These are phyloP conservation scores for Inga leiocalycina DNA, from an alignment of 306 rosid genomes.

Conservation along the genomic window DNA sequence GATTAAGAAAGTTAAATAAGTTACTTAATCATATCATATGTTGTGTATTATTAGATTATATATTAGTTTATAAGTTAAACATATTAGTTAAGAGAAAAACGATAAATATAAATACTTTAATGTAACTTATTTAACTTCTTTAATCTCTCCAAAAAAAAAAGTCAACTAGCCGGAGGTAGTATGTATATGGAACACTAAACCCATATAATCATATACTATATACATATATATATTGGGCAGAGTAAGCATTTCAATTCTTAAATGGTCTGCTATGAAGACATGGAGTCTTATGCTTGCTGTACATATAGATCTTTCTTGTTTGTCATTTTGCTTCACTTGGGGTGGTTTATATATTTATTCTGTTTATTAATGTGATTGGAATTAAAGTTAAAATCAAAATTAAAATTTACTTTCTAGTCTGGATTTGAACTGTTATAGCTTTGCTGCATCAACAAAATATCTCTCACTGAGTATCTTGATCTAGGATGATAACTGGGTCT, in stretches of 20 bases:
- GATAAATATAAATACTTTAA: no score
- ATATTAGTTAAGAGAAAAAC: no score
- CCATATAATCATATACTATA: no score
- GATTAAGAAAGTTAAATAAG: no score
- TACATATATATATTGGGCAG: no score
- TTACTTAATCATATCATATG: no score
- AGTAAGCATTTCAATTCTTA: slow-evolving; percentile 3
- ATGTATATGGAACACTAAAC: no score
- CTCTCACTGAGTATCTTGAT: background rate
- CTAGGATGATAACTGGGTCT: background rate
- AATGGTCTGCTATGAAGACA: background rate
- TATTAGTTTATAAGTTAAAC: no score
- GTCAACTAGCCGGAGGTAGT: no score
- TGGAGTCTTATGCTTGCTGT: background rate
- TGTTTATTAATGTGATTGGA: background rate
- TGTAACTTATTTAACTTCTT: no score
- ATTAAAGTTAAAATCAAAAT: background rate
- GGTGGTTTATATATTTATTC: background rate
- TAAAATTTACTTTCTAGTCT: background rate
- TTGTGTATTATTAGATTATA: no score
- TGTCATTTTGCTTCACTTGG: background rate
- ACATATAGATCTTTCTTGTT: slow-evolving; percentile 6
- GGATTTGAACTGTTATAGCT: slow-evolving; percentile 11
- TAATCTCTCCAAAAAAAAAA: no score
- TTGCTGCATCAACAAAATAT: slow-evolving; percentile 12